Conservation (phyloP, 805 yeast species). For the Schwanniomyces vanrijiae region DNA sequence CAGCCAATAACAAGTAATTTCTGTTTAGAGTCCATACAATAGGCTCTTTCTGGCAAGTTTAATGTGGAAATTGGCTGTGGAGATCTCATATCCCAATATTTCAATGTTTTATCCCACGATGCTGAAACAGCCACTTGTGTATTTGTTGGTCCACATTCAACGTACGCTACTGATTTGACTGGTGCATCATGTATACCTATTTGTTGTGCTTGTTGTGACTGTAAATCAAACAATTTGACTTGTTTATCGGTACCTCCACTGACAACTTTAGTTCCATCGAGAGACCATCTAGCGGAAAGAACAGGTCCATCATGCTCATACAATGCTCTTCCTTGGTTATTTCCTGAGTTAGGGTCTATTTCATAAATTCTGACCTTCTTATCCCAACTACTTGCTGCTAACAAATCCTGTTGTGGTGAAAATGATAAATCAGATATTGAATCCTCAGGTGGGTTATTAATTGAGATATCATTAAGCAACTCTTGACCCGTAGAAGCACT, state of each 20-base stretch:
- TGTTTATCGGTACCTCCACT: conserved; percentile 88
- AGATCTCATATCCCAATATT: conserved; percentile 92
- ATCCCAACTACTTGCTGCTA: conserved; percentile 92
- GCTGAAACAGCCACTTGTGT: conserved; percentile 85
- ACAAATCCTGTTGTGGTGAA: conserved; percentile 79
- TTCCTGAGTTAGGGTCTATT: conserved; percentile 66
- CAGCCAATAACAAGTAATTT: conserved; percentile 89
- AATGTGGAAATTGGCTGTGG: conserved; percentile 80
- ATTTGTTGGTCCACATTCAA: conserved; percentile 81
- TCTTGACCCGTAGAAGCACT: conserved; percentile 55
- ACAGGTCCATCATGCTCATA: conserved; percentile 91
- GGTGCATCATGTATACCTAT: conserved; percentile 85
- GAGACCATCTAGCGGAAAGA: conserved; percentile 75
- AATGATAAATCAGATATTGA: conserved; percentile 81
- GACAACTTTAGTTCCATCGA: conserved; percentile 83
- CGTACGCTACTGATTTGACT: conserved; percentile 71
- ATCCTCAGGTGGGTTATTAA: conserved; percentile 88
- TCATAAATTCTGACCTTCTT: conserved; percentile 92
- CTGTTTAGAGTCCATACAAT: conserved; percentile 81
- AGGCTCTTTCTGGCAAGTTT: conserved; percentile 85
- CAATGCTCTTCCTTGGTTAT: conserved; percentile 83
- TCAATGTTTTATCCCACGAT: conserved; percentile 94
- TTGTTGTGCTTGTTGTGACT: conserved; percentile 77
- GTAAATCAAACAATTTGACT: conserved; percentile 79
- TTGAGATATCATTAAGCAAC: conserved; percentile 65